These are phyloP conservation scores for Arthroderma sp. DNA, from an alignment of 2,329 filamentous ascomycete species.

Conservation along the genomic window DNA sequence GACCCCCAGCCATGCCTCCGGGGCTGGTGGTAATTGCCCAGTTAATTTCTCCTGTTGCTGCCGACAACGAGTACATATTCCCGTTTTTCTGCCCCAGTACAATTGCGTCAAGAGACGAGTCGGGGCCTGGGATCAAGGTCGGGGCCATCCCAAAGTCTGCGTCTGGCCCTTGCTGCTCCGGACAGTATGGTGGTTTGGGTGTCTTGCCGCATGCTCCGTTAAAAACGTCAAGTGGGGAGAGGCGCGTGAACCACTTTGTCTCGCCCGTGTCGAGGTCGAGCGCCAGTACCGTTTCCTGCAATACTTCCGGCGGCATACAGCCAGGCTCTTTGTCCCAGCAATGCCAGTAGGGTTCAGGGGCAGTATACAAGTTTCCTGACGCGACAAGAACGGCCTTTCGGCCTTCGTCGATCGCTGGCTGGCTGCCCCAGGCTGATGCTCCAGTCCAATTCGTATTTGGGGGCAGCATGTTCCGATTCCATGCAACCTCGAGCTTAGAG, in stretches of 20 bases:
- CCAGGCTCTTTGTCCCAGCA: neutral
- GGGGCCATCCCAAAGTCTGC: neutral
- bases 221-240: neutral
- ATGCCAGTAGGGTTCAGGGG: neutral
- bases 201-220: neutral
- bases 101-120: neutral
- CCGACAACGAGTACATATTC: neutral
- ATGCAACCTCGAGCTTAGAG: neutral
- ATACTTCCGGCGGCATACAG: neutral
- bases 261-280: neutral
- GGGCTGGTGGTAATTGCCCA: neutral
- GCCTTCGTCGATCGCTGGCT: neutral
- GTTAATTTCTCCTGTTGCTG: neutral
- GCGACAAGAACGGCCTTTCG: neutral
- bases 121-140: neutral
- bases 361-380: neutral
- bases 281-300: neutral
- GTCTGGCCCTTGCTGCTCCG: neutral
- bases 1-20: neutral
- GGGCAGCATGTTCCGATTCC: neutral
- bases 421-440: neutral
- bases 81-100: neutral
- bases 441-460: neutral
- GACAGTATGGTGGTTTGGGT: neutral
- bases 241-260: neutral